Base-by-base conservation (phyloP, 148 eudicot genomes). In the Nepenthes gracilis region DNA sequence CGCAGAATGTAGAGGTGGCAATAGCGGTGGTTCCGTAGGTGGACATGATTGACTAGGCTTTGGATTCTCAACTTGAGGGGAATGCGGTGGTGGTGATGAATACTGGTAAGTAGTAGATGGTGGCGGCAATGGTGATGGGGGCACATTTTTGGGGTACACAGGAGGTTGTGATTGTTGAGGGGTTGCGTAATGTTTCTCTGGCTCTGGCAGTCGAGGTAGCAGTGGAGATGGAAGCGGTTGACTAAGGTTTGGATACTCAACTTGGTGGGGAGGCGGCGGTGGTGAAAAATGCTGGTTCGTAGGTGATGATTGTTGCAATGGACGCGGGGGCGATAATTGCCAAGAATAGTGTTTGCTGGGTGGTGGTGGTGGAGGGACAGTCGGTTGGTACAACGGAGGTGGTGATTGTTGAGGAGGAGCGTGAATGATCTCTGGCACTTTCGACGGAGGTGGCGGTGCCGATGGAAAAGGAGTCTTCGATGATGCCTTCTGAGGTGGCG, bases 381-480 rank as follows among this genome's bases (percentile, higher is more conserved):
- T 34, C 36, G 70, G 35, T 23, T 50, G 9, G n/a, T 58, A 36
- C 3, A 6, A 34, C 32, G 14, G 14, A 32, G 47, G 12, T 43
- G 69, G 63, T 14, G 75, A 43, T 43, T 38, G 80, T 40, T 72
- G 83, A 15, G 77, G 70, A 14, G 51, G 66, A 14, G 48, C 12
- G 38, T 32, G 56, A 23, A 0, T 23, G 23, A 23, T 23, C 23
- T 23, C 23, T 32, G 57, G 57, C 14, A 13, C 1, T 13, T 9
- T n/a, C 12, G 64, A 56, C 38, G 82, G 69, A 13, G 78, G 82
- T 6, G 78, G 73, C 1, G 74, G 71, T 23, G 23, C 23, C 2
- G 67, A 47, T 6, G 9, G 33, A 40, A 23, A 23, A 23, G 23
- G 23, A 23, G 23, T 23, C 23, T 23, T 23, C 23, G 23, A 23